phyloP scores from a whole-genome alignment of 495 filamentous ascomycete genomes.

The Xylaria flabelliformis region DNA sequence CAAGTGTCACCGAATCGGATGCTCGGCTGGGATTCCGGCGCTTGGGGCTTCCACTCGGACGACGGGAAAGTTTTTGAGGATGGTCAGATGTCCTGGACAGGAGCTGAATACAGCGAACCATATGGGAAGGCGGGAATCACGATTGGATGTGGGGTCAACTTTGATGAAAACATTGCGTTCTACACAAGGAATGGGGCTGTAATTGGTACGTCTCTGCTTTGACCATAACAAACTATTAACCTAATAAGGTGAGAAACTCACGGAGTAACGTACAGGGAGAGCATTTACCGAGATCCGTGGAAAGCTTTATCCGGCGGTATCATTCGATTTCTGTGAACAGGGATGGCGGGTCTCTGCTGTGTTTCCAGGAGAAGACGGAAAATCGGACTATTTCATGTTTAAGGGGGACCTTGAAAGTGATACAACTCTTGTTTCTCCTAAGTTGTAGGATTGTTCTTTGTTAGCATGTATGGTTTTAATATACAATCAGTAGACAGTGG shows the following conservation, averaged over 20 bases:
- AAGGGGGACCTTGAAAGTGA: not conserved
- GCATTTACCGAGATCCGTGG: not conserved
- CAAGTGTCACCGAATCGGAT: not conserved
- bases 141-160: slow-evolving; percentile 4
- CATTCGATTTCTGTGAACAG: not conserved
- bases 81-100: not conserved
- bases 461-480: too few species aligned
- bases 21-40: not conserved
- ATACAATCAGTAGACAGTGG: too few species aligned
- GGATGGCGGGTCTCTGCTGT: not conserved
- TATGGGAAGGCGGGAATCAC: not conserved
- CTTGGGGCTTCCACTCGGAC: not conserved
- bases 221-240: not conserved
- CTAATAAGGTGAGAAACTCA: not conserved
- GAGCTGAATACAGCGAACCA: not conserved
- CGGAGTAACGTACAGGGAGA: not conserved
- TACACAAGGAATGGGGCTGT: not conserved
- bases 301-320: not conserved
- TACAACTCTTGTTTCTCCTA: too few species aligned
- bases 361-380: not conserved
- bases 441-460: too few species aligned
- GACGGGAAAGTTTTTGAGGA: not conserved
- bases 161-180: not conserved
- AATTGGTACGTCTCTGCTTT: not conserved
- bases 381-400: not conserved